These are phyloP conservation scores for Penicillium sp. DNA, from an alignment of 2,329 filamentous ascomycete genomes.

Conservation along the genomic window DNA sequence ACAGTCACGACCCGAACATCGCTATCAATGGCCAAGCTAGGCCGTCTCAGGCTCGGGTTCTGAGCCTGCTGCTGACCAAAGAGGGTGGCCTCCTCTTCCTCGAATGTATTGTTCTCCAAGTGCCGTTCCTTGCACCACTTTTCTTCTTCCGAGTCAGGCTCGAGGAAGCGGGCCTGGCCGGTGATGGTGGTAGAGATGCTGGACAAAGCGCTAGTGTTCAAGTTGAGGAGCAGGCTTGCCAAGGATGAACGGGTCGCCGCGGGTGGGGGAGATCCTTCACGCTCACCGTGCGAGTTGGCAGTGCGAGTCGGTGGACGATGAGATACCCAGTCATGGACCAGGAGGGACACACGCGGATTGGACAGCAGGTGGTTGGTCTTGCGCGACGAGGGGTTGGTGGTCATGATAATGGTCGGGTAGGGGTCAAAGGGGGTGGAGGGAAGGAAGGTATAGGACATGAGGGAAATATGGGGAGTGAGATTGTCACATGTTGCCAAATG, in stretches of 20 bases:
- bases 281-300: slow-evolving; percentile 51
- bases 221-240: slow-evolving; percentile 78
- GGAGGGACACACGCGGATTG: slow-evolving; percentile 84
- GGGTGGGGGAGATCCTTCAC: slow-evolving; percentile 62
- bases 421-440: slow-evolving; percentile 68
- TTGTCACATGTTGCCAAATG: slow-evolving; percentile 88
- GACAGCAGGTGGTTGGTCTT: slow-evolving; percentile 73
- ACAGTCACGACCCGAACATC: slow-evolving; percentile 87
- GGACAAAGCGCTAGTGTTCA: slow-evolving; percentile 84
- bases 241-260: slow-evolving; percentile 68
- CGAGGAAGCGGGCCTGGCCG: slow-evolving; percentile 74
- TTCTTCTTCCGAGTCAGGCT: slow-evolving; percentile 75
- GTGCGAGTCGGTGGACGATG: slow-evolving; percentile 78
- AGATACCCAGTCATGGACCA: slow-evolving; percentile 98
- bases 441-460: slow-evolving; percentile 99
- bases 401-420: slow-evolving; percentile 90
- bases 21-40: slow-evolving; percentile 66
- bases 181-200: slow-evolving; percentile 93
- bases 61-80: slow-evolving; percentile 38
- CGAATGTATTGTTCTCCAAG: slow-evolving; percentile 88
- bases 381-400: slow-evolving; percentile 70
- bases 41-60: slow-evolving; percentile 29
- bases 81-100: slow-evolving; percentile 52
- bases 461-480: slow-evolving; percentile 82
- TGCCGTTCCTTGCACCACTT: slow-evolving; percentile 78